Percentiles rank a stretch among this genome's conserved stretches.
Conservation (phyloP, 371 early-diverging fungal species). For the Mucor piriformis region DNA sequence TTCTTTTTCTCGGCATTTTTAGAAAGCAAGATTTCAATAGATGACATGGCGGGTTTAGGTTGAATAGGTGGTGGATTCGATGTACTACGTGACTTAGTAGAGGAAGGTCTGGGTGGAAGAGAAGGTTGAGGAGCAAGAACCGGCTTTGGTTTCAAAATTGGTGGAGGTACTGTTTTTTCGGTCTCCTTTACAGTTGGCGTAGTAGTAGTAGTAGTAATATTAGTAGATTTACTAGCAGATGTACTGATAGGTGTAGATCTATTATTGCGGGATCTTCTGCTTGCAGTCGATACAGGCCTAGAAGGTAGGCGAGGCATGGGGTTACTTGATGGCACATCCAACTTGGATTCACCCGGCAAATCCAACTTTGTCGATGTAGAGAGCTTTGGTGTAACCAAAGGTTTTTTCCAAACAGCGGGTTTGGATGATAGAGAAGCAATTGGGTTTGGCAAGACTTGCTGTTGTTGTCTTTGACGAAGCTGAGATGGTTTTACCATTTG, state of each 20-base stretch:
- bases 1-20: conserved; percentile 2
- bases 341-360: not conserved
- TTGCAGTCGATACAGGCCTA: conserved; percentile 33
- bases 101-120: conserved; percentile 24
- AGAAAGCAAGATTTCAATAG: conserved; percentile 9
- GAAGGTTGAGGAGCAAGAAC: conserved; percentile 14
- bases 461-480: conserved; percentile 28
- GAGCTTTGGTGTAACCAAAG: not conserved
- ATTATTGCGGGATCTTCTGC: conserved; percentile 21
- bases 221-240: not conserved
- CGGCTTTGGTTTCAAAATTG: conserved; percentile 37
- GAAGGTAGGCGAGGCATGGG: conserved; percentile 49
- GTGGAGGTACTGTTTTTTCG: conserved; percentile 18
- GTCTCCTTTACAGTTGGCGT: conserved; percentile 2
- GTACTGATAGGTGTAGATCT: not conserved
- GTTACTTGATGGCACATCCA: conserved; percentile 22
- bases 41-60: conserved; percentile 22
- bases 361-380: too few relatives aligned
- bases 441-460: not conserved
- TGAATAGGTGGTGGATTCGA: conserved; percentile 35
- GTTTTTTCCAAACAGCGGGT: not conserved
- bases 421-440: not conserved
- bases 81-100: conserved; percentile 25
- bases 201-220: not conserved
- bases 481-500: conserved; percentile 48